Evolutionary conservation across 2,329 filamentous ascomycete species (phyloP).

Genomic region (Fusarium sp.): DNA sequence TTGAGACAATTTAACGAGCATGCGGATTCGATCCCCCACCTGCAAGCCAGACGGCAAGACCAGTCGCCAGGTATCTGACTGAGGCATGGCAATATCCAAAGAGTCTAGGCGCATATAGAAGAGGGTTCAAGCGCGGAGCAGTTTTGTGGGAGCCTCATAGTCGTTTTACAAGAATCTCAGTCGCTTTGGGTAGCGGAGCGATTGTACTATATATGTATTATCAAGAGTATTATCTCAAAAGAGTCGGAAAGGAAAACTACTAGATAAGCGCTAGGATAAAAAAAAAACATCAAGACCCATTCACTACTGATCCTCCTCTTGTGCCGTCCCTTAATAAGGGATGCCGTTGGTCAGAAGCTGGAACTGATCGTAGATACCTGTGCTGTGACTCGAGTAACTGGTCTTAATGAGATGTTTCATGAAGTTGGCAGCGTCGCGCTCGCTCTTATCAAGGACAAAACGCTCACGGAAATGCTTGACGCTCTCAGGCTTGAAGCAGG

Average conservation of each 20-base stretch:
- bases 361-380: constrained; percentile 97
- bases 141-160: not conserved
- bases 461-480: constrained; percentile 92
- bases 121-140: not conserved
- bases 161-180: not conserved
- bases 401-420: constrained; percentile 90
- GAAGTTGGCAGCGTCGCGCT: constrained; percentile 93
- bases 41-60: not conserved
- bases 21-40: not conserved
- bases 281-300: not conserved
- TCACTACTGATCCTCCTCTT: constrained; percentile 5
- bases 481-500: constrained; percentile 97
- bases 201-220: constrained; percentile 29
- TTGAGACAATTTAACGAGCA: not conserved
- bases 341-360: constrained; percentile 98
- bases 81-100: not conserved
- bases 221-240: constrained; percentile 5
- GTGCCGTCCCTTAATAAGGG: constrained; percentile 73
- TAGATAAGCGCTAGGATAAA: constrained; percentile 6
- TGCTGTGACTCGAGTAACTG: constrained; percentile 91
- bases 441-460: constrained; percentile 91
- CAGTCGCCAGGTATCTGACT: not conserved
- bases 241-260: not conserved
- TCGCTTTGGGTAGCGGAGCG: not conserved
- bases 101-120: not conserved